phyloP scores from a whole-genome alignment of 2,329 filamentous ascomycete genomes.

The Ophiostoma triangulosporum region DNA sequence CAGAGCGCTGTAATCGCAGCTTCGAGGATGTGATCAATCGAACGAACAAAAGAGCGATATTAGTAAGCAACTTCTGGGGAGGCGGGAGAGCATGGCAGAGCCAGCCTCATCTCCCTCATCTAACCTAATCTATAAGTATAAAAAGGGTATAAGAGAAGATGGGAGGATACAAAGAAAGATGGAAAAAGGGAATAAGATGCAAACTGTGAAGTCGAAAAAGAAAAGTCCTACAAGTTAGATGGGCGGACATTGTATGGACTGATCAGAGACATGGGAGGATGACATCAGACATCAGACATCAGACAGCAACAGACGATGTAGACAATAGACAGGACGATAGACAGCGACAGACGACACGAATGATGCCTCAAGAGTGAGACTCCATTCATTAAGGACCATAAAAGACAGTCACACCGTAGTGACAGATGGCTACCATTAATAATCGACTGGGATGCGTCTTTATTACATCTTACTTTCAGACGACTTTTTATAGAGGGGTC shows the following conservation, averaged over 20 bases:
- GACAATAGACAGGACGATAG: too few species aligned
- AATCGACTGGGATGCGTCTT: constrained; percentile 1
- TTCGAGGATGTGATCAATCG: not conserved
- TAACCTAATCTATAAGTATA: too few species aligned
- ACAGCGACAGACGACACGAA: too few species aligned
- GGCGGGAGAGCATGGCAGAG: not conserved
- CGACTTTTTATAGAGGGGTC: not conserved
- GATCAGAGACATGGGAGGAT: too few species aligned
- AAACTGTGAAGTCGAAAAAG: not conserved
- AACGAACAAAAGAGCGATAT: constrained; percentile 1
- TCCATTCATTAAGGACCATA: too few species aligned
- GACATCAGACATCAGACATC: too few species aligned
- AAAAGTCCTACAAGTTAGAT: not conserved
- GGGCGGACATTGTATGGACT: too few species aligned
- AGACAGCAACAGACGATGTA: too few species aligned
- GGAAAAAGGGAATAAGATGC: not conserved
- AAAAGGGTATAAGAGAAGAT: not conserved
- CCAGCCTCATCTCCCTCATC: constrained; percentile 1
- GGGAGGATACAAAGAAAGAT: not conserved
- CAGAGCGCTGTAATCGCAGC: not conserved
- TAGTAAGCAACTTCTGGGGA: not conserved
- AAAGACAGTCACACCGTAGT: too few species aligned
- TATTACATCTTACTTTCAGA: too few species aligned
- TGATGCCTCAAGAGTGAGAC: too few species aligned
- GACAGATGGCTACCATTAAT: too few species aligned